Conservation (phyloP, 2,329 filamentous ascomycete species). For the Neonectria faginata region DNA sequence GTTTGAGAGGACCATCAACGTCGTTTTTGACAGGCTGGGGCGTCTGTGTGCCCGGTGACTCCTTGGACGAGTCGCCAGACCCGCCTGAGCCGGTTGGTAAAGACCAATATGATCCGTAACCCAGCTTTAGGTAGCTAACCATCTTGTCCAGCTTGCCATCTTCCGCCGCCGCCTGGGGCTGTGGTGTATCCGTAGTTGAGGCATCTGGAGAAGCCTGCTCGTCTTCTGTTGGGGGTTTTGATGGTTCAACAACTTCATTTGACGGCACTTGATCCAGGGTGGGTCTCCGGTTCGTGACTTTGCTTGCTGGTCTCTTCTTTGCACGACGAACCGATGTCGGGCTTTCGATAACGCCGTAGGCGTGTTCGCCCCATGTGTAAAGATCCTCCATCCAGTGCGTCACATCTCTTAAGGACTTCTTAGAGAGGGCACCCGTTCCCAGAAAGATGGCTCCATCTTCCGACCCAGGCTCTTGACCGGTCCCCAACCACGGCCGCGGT, state of each 20-base stretch:
- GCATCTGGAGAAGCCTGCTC: conserved; percentile 3
- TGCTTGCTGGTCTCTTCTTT: conserved; percentile 51
- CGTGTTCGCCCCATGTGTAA: conserved; percentile 83
- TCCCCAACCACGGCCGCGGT: conserved; percentile 75
- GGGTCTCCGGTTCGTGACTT: conserved; percentile 25
- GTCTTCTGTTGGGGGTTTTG: conserved; percentile 1
- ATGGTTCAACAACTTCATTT: conserved; percentile 1
- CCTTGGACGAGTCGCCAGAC: conserved; percentile 33
- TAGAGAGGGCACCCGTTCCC: conserved; percentile 79
- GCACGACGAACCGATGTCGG: conserved; percentile 73
- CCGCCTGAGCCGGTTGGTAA: conserved; percentile 50
- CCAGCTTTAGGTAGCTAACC: conserved; percentile 74
- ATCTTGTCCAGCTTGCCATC: conserved; percentile 64
- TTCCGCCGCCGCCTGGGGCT: conserved; percentile 26
- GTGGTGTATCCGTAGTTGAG: conserved; percentile 33
- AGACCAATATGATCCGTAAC: conserved; percentile 76
- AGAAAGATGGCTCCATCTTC: conserved; percentile 90
- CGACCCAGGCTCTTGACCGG: conserved; percentile 72
- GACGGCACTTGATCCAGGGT: conserved; percentile 10
- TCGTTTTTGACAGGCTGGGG: conserved; percentile 30
- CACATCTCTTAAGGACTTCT: conserved; percentile 76
- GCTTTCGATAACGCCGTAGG: conserved; percentile 87
- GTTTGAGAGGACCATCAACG: conserved; percentile 23
- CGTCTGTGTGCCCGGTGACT: conserved; percentile 27
- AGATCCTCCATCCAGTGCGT: conserved; percentile 91